These are phyloP conservation scores for Amanita molliuscula DNA, from an alignment of 768 basidiomycete species.

Conservation along the genomic window DNA sequence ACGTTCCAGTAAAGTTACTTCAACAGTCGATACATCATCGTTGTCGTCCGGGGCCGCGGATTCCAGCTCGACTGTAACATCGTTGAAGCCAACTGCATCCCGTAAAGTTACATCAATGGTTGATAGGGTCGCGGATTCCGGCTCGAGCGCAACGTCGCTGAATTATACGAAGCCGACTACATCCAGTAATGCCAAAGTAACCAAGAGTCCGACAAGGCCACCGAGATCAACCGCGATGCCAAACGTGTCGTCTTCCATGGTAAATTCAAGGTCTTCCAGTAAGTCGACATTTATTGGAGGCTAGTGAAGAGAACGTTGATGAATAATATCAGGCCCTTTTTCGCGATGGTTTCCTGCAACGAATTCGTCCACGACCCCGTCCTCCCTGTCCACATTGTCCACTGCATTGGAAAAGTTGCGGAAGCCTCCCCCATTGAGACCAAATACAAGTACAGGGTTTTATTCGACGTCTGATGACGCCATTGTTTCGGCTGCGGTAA, in stretches of 20 bases:
- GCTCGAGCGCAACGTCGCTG: constrained; percentile 14
- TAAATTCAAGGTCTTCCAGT: constrained; percentile 8
- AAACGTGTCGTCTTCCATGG: constrained; percentile 6
- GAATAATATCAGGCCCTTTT: constrained; percentile 6
- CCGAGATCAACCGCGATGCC: constrained; percentile 2
- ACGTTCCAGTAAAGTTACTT: background rate
- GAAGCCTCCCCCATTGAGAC: constrained; percentile 53
- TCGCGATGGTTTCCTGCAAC: constrained; percentile 9
- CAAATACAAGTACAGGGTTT: constrained; percentile 66
- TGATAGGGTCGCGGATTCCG: constrained; percentile 16
- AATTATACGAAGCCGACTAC: constrained; percentile 11
- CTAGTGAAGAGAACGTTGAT: background rate
- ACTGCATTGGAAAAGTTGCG: constrained; percentile 63
- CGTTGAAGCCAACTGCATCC: constrained; percentile 11
- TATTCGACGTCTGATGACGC: constrained; percentile 25
- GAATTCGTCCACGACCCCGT: constrained; percentile 17
- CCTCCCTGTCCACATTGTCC: constrained; percentile 55
- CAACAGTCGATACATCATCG: constrained; percentile 2
- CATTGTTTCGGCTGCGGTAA: constrained; percentile 5
- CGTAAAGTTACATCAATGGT: constrained; percentile 8
- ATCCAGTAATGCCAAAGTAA: constrained; percentile 14
- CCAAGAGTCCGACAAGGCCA: constrained; percentile 17
- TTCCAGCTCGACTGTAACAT: constrained; percentile 20
- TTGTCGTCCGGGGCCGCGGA: constrained; percentile 13
- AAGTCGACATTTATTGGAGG: background rate